Conservation (phyloP, 2,329 filamentous ascomycete species). For the Ascocoryne sarcoides region DNA sequence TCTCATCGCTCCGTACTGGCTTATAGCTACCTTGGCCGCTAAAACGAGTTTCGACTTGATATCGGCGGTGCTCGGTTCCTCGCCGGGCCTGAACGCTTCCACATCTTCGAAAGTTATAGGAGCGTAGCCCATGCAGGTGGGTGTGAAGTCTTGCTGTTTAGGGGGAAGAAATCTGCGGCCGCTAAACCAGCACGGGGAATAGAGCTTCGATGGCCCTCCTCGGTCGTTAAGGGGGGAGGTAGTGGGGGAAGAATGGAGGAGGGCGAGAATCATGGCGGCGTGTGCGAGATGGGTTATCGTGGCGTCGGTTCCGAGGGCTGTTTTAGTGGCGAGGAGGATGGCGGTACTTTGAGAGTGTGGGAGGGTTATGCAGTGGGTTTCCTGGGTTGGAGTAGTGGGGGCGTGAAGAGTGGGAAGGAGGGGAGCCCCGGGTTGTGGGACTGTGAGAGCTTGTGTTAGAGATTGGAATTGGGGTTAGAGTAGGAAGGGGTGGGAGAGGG, state of each 20-base stretch:
- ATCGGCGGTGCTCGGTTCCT: neutral
- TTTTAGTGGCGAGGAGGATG: slow-evolving; percentile 9
- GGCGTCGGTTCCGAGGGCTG: slow-evolving; percentile 1
- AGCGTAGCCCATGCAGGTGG: slow-evolving; percentile 15
- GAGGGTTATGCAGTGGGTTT: slow-evolving; percentile 11
- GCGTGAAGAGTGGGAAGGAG: neutral
- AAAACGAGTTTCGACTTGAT: slow-evolving; percentile 5
- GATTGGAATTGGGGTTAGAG: neutral
- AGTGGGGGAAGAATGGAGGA: slow-evolving; percentile 7
- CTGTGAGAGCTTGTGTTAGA: neutral
- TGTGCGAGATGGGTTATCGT: slow-evolving; percentile 16
- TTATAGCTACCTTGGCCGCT: slow-evolving; percentile 4
- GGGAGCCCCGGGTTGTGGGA: slow-evolving; percentile 6
- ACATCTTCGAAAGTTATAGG: slow-evolving; percentile 14
- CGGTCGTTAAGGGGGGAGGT: too few relatives aligned
- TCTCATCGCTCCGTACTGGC: slow-evolving; percentile 9
- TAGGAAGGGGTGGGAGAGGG: neutral
- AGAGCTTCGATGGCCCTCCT: too few relatives aligned
- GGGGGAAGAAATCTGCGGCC: slow-evolving; percentile 7
- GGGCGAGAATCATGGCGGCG: slow-evolving; percentile 11
- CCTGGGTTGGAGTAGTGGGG: slow-evolving; percentile 9
- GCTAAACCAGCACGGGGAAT: slow-evolving; percentile 20
- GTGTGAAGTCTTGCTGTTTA: slow-evolving; percentile 8
- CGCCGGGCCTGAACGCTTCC: neutral
- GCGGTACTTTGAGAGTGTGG: slow-evolving; percentile 1